Conservation (phyloP, 148 eudicot genomes). For the Chenopodium album region DNA sequence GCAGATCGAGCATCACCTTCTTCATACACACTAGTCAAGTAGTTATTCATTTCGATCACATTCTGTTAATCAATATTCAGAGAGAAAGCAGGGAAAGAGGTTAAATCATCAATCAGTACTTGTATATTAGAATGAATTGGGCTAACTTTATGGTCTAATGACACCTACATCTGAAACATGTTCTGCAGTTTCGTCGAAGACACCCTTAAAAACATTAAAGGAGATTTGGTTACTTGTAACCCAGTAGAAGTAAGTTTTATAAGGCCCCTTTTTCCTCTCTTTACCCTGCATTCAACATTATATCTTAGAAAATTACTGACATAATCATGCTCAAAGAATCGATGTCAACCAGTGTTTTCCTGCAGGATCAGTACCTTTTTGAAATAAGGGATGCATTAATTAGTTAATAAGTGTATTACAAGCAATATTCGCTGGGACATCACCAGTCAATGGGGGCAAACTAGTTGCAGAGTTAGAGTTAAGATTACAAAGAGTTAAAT, state of each 20-base stretch:
- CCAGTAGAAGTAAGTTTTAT: constrained; percentile 89
- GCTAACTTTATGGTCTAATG: neutral
- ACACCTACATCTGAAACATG: constrained; percentile 57
- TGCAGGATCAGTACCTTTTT: neutral
- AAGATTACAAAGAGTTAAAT: too few species aligned
- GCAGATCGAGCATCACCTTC: constrained; percentile 99
- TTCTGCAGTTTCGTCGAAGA: constrained; percentile 83
- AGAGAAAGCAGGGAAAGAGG: neutral
- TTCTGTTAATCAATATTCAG: constrained; percentile 41
- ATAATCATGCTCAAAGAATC: neutral
- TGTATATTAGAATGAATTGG: neutral
- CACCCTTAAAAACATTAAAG: constrained; percentile 92
- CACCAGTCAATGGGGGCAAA: too few species aligned
- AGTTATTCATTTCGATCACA: constrained; percentile 92
- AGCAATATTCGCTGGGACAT: too few species aligned
- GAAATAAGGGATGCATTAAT: too few species aligned
- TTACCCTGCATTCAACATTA: constrained; percentile 31
- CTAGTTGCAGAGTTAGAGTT: too few species aligned
- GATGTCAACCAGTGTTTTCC: neutral
- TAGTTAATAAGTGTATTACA: too few species aligned
- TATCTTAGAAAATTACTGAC: neutral
- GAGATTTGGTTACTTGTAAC: constrained; percentile 90
- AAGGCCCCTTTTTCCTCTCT: constrained; percentile 50
- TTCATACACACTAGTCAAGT: constrained; percentile 92
- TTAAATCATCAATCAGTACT: neutral